Conservation (phyloP, 1,284 basidiomycete species). For the Schizopora paradoxa region DNA sequence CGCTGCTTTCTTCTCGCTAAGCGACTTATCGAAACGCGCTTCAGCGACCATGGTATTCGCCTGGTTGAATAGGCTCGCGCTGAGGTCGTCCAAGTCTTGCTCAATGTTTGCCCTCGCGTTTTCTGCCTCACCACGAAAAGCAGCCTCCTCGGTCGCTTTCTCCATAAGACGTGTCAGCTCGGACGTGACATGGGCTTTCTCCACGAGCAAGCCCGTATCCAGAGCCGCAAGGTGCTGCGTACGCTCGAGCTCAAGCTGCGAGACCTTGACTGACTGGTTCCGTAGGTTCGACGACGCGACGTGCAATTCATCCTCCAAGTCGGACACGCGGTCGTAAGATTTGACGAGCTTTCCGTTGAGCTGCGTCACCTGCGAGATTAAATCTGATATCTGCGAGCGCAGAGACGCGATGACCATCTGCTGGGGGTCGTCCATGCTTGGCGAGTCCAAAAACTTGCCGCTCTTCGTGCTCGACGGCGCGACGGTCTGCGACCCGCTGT, state of each 20-base stretch:
- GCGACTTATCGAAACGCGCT: conserved; percentile 70
- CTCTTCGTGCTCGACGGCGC: background rate
- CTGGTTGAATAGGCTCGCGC: conserved; percentile 81
- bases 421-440: conserved; percentile 47
- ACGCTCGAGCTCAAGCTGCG: conserved; percentile 69
- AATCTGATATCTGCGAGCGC: conserved; percentile 76
- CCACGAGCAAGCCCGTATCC: conserved; percentile 87
- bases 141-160: conserved; percentile 89
- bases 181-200: conserved; percentile 83
- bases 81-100: conserved; percentile 89
- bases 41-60: conserved; percentile 93
- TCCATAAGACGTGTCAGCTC: conserved; percentile 95
- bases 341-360: conserved; percentile 91
- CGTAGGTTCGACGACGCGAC: conserved; percentile 55
- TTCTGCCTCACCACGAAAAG: conserved; percentile 86
- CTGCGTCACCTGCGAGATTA: conserved; percentile 84
- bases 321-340: conserved; percentile 87
- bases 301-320: conserved; percentile 89
- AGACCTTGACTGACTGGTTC: conserved; percentile 54
- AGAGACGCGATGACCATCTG: conserved; percentile 74
- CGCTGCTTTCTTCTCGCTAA: conserved; percentile 79
- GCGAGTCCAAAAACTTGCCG: background rate
- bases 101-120: conserved; percentile 78
- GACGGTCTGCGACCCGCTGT: conserved; percentile 1
- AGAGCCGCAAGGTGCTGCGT: conserved; percentile 74